Conservation (phyloP, 2,329 filamentous ascomycete genomes). For the Paecilomyces formosus region DNA sequence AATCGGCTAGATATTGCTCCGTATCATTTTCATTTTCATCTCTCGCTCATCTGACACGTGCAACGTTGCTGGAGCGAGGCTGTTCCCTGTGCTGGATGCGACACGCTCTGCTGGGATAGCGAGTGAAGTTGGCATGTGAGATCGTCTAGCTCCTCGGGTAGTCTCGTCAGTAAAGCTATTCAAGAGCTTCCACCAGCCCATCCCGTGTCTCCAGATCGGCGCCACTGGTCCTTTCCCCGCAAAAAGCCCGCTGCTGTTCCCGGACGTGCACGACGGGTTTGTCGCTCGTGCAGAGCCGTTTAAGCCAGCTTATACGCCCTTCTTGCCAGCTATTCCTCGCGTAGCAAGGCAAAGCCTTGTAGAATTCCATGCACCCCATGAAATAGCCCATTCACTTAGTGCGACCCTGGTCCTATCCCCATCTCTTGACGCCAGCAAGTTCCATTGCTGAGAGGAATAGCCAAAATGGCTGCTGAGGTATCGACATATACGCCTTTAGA, state of each 20-base stretch:
- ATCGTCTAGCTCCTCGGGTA: background rate
- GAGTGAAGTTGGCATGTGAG: background rate
- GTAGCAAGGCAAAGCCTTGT: background rate
- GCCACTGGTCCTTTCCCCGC: background rate
- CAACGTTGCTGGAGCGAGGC: background rate
- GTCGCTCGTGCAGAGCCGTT: background rate
- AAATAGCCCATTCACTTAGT: background rate
- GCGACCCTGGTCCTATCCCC: background rate
- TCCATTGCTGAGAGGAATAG: background rate
- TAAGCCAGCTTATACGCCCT: background rate
- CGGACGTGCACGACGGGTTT: background rate
- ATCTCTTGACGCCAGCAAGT: background rate
- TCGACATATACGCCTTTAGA: slow-evolving; percentile 24
- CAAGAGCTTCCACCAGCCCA: background rate
- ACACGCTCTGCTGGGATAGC: background rate
- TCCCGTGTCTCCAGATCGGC: background rate
- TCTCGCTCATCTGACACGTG: background rate
- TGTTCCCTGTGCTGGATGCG: background rate
- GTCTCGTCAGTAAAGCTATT: background rate
- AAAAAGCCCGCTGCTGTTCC: background rate
- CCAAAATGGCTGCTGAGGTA: background rate
- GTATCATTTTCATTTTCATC: background rate
- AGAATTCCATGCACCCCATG: background rate
- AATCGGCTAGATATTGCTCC: too few species aligned
- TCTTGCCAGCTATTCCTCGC: background rate